Percentiles rank a stretch among this genome's conserved stretches.
phyloP scores from a whole-genome alignment of 305 asterid species.

The Fraxinus velutina region DNA sequence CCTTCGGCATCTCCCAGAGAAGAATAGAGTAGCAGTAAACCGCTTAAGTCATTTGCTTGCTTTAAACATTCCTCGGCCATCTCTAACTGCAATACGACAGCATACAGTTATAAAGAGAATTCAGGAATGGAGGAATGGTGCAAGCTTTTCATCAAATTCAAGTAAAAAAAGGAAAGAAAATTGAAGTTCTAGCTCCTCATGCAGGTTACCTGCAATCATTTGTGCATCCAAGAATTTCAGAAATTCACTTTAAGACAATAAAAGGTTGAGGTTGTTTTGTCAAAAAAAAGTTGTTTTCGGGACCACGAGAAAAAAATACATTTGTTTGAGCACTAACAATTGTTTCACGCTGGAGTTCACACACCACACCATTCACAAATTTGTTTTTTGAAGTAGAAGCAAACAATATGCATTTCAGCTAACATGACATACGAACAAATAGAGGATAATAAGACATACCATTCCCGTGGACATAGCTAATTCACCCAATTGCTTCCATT shows the following conservation, averaged over 20 bases:
- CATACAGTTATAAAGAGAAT: slow-evolving; percentile 1
- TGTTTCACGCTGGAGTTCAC: not conserved
- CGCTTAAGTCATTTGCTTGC: slow-evolving; percentile 90
- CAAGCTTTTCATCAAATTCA: not conserved
- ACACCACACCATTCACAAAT: not conserved
- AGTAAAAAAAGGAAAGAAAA: not conserved
- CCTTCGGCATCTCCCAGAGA: slow-evolving; percentile 84
- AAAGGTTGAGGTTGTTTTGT: not conserved
- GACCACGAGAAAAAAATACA: not conserved
- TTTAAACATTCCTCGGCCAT: slow-evolving; percentile 88
- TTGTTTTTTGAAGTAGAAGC: not conserved
- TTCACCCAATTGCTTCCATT: slow-evolving; percentile 99
- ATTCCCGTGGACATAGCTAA: slow-evolving; percentile 94
- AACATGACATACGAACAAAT: not conserved
- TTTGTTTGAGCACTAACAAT: not conserved
- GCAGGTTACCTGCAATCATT: not conserved
- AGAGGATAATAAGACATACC: slow-evolving; percentile 41
- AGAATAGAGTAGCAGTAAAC: slow-evolving; percentile 70
- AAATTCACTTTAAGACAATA: not conserved
- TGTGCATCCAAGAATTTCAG: not conserved
- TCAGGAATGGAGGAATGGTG: not conserved
- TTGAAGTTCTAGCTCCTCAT: not conserved
- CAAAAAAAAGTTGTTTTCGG: not conserved
- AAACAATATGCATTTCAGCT: not conserved
- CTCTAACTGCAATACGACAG: slow-evolving; percentile 57